phyloP scores from a whole-genome alignment of 2,329 filamentous ascomycete genomes.

The Rhinocladiella similis region DNA sequence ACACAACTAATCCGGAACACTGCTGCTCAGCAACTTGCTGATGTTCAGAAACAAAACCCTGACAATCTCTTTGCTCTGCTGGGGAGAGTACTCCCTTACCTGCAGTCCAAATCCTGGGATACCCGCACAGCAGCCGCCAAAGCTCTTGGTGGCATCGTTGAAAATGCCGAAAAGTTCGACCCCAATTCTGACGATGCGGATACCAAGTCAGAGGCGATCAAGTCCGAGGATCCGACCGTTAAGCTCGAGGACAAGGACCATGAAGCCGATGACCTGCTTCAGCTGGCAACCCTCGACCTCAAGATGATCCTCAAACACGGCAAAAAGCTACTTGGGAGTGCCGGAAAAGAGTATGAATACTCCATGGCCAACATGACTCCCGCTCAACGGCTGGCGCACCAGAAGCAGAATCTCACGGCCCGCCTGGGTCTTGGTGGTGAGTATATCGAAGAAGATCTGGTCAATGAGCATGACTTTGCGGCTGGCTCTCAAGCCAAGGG shows the following conservation, averaged over 20 bases:
- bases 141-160: slow-evolving; percentile 89
- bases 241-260: slow-evolving; percentile 41
- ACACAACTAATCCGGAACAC: slow-evolving; percentile 95
- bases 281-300: slow-evolving; percentile 74
- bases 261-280: slow-evolving; percentile 63
- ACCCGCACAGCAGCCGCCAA: slow-evolving; percentile 90
- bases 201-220: slow-evolving; percentile 53
- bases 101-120: slow-evolving; percentile 95
- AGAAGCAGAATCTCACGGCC: slow-evolving; percentile 82
- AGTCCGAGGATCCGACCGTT: slow-evolving; percentile 39
- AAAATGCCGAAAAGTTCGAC: slow-evolving; percentile 83
- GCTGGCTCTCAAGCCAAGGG: slow-evolving; percentile 47
- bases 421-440: slow-evolving; percentile 83
- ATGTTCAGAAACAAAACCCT: slow-evolving; percentile 96
- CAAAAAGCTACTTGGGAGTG: slow-evolving; percentile 77
- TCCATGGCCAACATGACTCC: slow-evolving; percentile 79
- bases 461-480: slow-evolving; percentile 64
- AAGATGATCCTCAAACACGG: slow-evolving; percentile 78
- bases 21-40: slow-evolving; percentile 91
- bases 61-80: slow-evolving; percentile 96
- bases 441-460: slow-evolving; percentile 79
- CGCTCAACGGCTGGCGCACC: slow-evolving; percentile 74
- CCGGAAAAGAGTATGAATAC: slow-evolving; percentile 81
- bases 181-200: slow-evolving; percentile 74
- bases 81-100: slow-evolving; percentile 89